phyloP scores from a whole-genome alignment of 306 rosid genomes.

The Morella rubra region DNA sequence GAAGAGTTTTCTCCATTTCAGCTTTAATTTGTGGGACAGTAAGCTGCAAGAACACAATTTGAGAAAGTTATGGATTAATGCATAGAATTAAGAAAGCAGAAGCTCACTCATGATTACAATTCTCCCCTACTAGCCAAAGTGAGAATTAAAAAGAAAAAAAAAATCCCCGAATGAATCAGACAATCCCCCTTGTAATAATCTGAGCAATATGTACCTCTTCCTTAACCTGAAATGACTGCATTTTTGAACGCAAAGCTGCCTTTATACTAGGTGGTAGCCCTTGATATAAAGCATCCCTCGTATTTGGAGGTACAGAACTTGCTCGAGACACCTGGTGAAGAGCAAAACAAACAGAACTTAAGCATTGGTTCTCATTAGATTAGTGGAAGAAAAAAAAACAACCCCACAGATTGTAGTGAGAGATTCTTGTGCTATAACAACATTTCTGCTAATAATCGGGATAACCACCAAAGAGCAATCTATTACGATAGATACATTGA shows the following conservation, averaged over 20 bases:
- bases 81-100: neutral
- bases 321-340: slow-evolving; percentile 83
- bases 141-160: neutral
- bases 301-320: slow-evolving; percentile 92
- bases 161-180: neutral
- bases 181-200: neutral
- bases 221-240: slow-evolving; percentile 77
- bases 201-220: slow-evolving; percentile 68
- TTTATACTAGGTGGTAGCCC: slow-evolving; percentile 90
- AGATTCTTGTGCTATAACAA: neutral
- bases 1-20: slow-evolving; percentile 92
- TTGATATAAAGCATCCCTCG: slow-evolving; percentile 92
- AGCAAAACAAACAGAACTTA: neutral
- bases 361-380: neutral
- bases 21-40: slow-evolving; percentile 87
- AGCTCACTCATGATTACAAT: neutral
- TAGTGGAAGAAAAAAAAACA: neutral
- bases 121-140: too few relatives aligned
- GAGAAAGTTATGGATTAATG: neutral
- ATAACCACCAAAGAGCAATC: neutral
- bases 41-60: slow-evolving; percentile 53
- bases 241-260: slow-evolving; percentile 74
- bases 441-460: neutral
- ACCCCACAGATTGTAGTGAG: neutral
- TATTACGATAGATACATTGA: neutral